phyloP scores from a whole-genome alignment of 208 protist genomes.

The Zelonia costaricensis region DNA sequence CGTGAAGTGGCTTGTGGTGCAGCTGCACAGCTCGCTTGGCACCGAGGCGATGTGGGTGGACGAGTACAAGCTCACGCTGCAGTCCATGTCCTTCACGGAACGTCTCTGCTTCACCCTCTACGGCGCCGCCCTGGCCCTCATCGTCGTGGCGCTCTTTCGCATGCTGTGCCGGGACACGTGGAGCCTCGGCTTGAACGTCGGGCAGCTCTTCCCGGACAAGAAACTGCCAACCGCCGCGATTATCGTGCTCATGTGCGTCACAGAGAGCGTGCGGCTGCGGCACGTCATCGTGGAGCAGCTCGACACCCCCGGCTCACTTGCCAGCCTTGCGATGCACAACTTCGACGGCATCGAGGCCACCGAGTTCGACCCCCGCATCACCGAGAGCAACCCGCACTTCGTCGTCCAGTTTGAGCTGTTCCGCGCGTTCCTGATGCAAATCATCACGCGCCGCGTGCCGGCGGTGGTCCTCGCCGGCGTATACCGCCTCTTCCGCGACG shows the following conservation, averaged over 20 bases:
- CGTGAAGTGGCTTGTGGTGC: conserved; percentile 68
- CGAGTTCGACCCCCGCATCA: conserved; percentile 41
- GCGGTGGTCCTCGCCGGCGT: conserved; percentile 38
- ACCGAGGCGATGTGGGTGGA: conserved; percentile 75
- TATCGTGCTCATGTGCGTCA: conserved; percentile 40
- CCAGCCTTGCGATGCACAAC: conserved; percentile 28
- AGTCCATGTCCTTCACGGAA: conserved; percentile 85
- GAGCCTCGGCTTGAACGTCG: conserved; percentile 35
- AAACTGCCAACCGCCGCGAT: conserved; percentile 27
- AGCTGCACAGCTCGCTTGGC: conserved; percentile 80
- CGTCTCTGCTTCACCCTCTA: conserved; percentile 86
- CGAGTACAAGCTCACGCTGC: conserved; percentile 67
- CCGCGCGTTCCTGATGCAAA: conserved; percentile 36
- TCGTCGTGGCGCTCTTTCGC: conserved; percentile 46
- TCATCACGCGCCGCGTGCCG: conserved; percentile 41
- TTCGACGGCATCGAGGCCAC: conserved; percentile 51
- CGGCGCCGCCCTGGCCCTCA: conserved; percentile 56
- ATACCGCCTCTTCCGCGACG: conserved; percentile 69
- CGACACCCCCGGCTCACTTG: conserved; percentile 25
- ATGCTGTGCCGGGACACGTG: conserved; percentile 58
- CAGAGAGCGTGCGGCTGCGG: conserved; percentile 35
- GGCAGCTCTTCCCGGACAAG: conserved; percentile 56
- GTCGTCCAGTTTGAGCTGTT: conserved; percentile 80
- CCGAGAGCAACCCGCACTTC: conserved; percentile 69
- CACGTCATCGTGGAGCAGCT: conserved; percentile 31